Evolutionary conservation across 345 rosid genomes (phyloP).

Genomic region (Eucalyptus polyanthemos): DNA sequence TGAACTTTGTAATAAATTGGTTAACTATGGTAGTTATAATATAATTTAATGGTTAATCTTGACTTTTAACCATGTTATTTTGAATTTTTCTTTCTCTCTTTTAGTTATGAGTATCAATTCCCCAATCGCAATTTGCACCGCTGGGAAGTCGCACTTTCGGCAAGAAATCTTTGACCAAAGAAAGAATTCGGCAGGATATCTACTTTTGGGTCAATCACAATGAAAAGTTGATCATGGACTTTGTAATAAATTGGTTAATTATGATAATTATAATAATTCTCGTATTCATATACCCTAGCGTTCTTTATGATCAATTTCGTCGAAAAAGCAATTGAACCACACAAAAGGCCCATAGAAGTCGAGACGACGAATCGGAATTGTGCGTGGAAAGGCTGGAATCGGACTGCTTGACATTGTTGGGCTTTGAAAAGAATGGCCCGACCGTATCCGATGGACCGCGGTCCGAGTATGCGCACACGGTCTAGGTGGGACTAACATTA

Average conservation of each 20-base stretch:
- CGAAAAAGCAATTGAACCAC: background rate
- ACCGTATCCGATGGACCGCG: background rate
- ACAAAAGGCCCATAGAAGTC: background rate
- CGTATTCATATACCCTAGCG: background rate
- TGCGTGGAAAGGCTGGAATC: background rate
- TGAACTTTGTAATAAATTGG: background rate
- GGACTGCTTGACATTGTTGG: background rate
- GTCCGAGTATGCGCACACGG: background rate
- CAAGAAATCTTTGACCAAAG: too few relatives aligned
- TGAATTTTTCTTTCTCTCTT: background rate
- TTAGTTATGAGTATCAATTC: background rate
- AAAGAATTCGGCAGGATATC: background rate
- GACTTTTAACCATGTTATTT: background rate
- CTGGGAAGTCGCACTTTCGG: background rate
- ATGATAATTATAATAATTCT: background rate
- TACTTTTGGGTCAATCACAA: background rate
- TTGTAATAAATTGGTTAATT: background rate
- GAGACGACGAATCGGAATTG: background rate
- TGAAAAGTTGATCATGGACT: background rate
- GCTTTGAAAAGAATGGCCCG: background rate
- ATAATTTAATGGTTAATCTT: background rate
- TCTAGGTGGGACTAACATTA: background rate
- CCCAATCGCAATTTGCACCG: background rate
- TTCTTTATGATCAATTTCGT: background rate
- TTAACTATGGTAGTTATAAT: too few relatives aligned